Conservation (phyloP, 495 filamentous ascomycete genomes). For the Penicillium psychrofluorescens region DNA sequence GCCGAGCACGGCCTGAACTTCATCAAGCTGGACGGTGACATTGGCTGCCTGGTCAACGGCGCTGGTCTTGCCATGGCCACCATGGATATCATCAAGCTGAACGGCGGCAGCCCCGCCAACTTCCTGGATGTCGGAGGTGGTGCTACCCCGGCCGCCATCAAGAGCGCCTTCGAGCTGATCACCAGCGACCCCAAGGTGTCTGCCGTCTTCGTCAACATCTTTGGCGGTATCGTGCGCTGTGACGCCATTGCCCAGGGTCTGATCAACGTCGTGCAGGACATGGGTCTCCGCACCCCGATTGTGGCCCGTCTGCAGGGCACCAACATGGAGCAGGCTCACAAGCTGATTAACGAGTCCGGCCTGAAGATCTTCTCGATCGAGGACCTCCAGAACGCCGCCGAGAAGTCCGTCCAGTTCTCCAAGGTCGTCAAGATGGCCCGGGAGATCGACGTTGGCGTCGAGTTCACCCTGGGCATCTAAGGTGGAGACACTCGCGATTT, state of each 20-base stretch:
- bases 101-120: constrained; percentile 92
- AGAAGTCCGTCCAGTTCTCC: constrained; percentile 97
- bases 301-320: constrained; percentile 95
- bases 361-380: constrained; percentile 99
- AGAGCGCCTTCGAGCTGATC: constrained; percentile 96
- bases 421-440: constrained; percentile 99
- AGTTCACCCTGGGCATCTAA: constrained; percentile 94
- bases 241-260: constrained; percentile 96
- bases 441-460: constrained; percentile 96
- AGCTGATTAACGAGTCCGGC: constrained; percentile 94
- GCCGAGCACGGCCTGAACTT: constrained; percentile 92
- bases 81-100: constrained; percentile 99
- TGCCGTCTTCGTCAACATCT: constrained; percentile 99
- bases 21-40: constrained; percentile 99
- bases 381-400: constrained; percentile 92
- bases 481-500: constrained; percentile 6
- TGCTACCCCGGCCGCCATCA: constrained; percentile 93
- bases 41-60: constrained; percentile 97
- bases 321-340: constrained; percentile 93
- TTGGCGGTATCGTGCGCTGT: constrained; percentile 96
- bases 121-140: constrained; percentile 98
- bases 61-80: constrained; percentile 99
- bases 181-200: constrained; percentile 97
- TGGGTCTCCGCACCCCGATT: constrained; percentile 93
- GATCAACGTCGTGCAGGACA: constrained; percentile 85